These are phyloP conservation scores for Penicillium sp. DNA, from an alignment of 2,329 filamentous ascomycete genomes.

Conservation along the genomic window DNA sequence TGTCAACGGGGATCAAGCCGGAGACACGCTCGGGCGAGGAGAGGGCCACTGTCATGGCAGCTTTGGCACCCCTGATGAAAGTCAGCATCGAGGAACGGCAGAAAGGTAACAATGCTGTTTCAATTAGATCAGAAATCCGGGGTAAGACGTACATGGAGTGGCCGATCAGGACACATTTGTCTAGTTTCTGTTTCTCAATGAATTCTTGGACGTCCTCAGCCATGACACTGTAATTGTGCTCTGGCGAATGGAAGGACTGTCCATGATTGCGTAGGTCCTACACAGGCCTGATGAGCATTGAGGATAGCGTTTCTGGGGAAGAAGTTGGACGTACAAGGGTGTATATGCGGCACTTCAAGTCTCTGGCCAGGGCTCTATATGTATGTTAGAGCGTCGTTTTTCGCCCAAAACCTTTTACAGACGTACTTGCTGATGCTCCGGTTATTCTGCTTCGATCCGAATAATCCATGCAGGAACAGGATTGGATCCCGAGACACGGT, in stretches of 20 bases:
- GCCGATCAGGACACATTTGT: constrained; percentile 76
- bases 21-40: constrained; percentile 67
- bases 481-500: constrained; percentile 62
- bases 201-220: constrained; percentile 82
- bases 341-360: constrained; percentile 79
- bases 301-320: background rate
- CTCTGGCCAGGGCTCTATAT: constrained; percentile 70
- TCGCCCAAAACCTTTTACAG: too few species aligned
- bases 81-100: constrained; percentile 6
- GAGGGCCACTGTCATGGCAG: constrained; percentile 84
- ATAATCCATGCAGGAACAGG: constrained; percentile 87
- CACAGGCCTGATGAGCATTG: background rate
- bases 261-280: constrained; percentile 93
- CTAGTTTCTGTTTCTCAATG: constrained; percentile 70
- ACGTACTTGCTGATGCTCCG: constrained; percentile 89
- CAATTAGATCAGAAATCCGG: background rate
- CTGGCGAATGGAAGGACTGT: constrained; percentile 75
- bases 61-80: constrained; percentile 77
- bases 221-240: constrained; percentile 81
- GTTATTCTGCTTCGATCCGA: constrained; percentile 95
- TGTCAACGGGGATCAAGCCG: constrained; percentile 83
- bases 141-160: constrained; percentile 76
- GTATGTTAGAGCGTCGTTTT: constrained; percentile 3
- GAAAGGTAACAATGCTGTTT: background rate
- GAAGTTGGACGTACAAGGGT: constrained; percentile 63